Percentiles rank a stretch among this genome's conserved stretches.
These are phyloP conservation scores for Pseudogymnoascus sp. DNA, from an alignment of 2,329 filamentous ascomycete genomes.

Conservation along the genomic window DNA sequence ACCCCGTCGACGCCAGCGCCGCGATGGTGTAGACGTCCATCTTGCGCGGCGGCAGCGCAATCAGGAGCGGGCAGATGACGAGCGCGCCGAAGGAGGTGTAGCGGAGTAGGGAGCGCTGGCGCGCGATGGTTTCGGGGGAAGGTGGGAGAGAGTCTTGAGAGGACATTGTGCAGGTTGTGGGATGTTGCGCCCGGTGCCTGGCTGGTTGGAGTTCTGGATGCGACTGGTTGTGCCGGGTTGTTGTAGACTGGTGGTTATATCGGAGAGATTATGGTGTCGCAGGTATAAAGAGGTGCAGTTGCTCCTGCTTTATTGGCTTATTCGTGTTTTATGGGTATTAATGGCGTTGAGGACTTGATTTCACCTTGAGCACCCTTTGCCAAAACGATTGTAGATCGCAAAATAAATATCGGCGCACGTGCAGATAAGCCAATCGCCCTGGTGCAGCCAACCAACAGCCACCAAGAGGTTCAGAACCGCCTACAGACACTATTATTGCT, in stretches of 20 bases:
- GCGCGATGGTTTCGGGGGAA: constrained; percentile 1
- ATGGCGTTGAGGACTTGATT: background rate
- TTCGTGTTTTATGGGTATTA: background rate
- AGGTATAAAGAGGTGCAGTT: background rate
- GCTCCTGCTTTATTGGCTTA: background rate
- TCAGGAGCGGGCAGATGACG: constrained; percentile 47
- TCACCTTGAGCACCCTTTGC: background rate
- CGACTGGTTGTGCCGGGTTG: background rate
- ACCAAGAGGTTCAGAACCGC: too few species aligned
- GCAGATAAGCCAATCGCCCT: background rate
- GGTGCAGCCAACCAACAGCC: background rate
- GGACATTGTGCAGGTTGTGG: background rate
- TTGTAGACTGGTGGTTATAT: background rate
- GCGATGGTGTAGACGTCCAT: constrained; percentile 54
- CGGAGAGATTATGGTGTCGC: background rate
- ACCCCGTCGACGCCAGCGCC: constrained; percentile 36
- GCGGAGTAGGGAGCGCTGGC: constrained; percentile 14
- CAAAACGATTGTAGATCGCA: background rate
- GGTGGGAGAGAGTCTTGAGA: background rate
- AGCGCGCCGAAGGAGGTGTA: constrained; percentile 38
- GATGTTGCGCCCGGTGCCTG: background rate
- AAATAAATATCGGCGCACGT: background rate
- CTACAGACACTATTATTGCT: background rate
- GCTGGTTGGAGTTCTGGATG: background rate
- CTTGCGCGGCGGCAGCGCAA: constrained; percentile 53